Evolutionary conservation across 2,329 filamentous ascomycete genomes (phyloP), one percentile per base, ranked within the genome.

Genomic region (Lasiodiplodia sp.): DNA sequence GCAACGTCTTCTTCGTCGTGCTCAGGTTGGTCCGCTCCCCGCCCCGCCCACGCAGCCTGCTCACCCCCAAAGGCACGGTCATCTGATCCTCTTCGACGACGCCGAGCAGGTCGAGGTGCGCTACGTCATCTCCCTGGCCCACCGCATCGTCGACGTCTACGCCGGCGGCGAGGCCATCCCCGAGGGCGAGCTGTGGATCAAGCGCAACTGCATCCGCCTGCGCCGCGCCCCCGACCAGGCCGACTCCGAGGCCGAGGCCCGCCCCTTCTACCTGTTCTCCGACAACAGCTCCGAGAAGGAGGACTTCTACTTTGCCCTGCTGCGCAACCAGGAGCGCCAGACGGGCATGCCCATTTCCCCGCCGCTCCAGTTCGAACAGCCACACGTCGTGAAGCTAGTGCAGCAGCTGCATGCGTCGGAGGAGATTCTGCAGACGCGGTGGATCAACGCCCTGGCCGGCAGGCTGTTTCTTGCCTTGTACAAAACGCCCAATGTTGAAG

Each of bases 21-120:
- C 80, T 97, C 70, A 90, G 94, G 92, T 95, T 84, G 71, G 84
- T 79, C 16, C 56, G 47, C 55, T 57, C 52, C 40, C 25, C 23
- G 7, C 23, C 40, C 51, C 21, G 7, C 31, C 63, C 28, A 67
- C 18, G 62, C 69, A 58, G 67, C 66, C 51, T 47, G 68, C 69
- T 71, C 65, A 71, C 68, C 60, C 28, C 60, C 69, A 63, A 64
- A 94, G 94, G 77, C 94, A 97, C 80, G 94, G 95, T 47, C 94
- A 98, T 78, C 83, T 99, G 63, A 97, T 99, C 93, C 88, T 99
- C 11, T 99, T 97, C 79, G 96, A 99, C 78, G 94, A 98, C 76
- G 90, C 93, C 66, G 93, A 97, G 73, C 94, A 98, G 79, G 86
- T 97, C 73, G 96, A 99, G 80, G 96, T 99, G 18, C 91, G 95